Conservation (phyloP, 129 eudicot genomes). For the Gnaphalium uliginosum region DNA sequence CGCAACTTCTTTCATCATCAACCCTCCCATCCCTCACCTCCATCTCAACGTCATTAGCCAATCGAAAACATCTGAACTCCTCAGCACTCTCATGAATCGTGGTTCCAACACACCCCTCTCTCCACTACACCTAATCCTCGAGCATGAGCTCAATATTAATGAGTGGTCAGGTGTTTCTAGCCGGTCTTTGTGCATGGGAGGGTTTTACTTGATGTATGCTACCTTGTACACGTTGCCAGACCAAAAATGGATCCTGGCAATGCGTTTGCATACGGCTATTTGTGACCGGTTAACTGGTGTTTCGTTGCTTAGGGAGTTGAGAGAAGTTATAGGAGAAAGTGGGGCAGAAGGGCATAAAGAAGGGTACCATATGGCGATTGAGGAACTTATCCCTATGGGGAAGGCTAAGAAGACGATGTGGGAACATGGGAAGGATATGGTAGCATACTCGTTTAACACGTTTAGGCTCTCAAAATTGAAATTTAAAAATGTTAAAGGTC, state of each 20-base stretch:
- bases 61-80: slow-evolving; percentile 35
- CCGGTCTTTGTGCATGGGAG: slow-evolving; percentile 25
- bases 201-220: slow-evolving; percentile 31
- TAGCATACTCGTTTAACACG: slow-evolving; percentile 44
- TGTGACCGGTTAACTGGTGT: slow-evolving; percentile 58
- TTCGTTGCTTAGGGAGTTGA: slow-evolving; percentile 50
- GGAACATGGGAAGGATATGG: slow-evolving; percentile 60
- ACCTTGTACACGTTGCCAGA: slow-evolving; percentile 44
- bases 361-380: slow-evolving; percentile 48
- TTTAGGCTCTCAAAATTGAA: slow-evolving; percentile 47
- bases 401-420: slow-evolving; percentile 49
- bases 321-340: slow-evolving; percentile 31
- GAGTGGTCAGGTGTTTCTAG: slow-evolving; percentile 35
- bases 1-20: slow-evolving; percentile 36
- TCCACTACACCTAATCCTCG: slow-evolving; percentile 42
- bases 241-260: slow-evolving; percentile 31
- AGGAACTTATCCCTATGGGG: slow-evolving; percentile 47
- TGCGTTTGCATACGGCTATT: slow-evolving; percentile 47
- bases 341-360: slow-evolving; percentile 40
- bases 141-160: slow-evolving; percentile 47
- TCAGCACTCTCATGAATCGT: slow-evolving; percentile 30
- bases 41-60: slow-evolving; percentile 25
- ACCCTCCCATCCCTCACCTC: slow-evolving; percentile 33
- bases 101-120: slow-evolving; percentile 27
- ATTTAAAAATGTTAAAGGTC: slow-evolving; percentile 41